Evolutionary conservation across 306 rosid genomes (phyloP), one percentile per base, ranked within the genome.

Genomic region (Acacia acuminata): DNA sequence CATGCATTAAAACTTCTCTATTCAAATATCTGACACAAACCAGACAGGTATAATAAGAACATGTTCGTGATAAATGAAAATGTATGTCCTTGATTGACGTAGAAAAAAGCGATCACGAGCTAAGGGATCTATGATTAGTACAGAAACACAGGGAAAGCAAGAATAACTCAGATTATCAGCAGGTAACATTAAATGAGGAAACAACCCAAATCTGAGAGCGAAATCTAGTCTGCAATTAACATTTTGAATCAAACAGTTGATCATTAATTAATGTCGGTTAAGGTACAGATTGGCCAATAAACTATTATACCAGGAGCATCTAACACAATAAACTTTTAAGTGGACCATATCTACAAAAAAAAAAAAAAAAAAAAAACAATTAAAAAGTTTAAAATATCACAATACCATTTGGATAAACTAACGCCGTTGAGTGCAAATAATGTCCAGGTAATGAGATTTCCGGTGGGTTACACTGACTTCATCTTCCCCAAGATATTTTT

Each of bases 1-100:
- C 19, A 47, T 71, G 82, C 47, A 71, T 27, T 34, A 51, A 45
- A 40, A 42, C 51, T 20, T 20, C 16, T 64, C 24, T 20, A 30
- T 73, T 73, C 44, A 55, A 73, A 32, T 68, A 15, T 76, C 74
- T 32, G 64, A 79, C 73, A 45, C 53, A 79, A 44, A 44, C 60
- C 19, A 19, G 40, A 30, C 19, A 55, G 60, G 25, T 67, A 7
- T 34, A 20, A 66, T n/a, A 32, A 66, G 47, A n/a, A 12, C 17
- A 66, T 36, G 47, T 11, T 27, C 74, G 30, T 27, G 36, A 40
- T 50, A 30, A 10, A 47, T 75, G 61, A 68, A 82, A 81, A 80
- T 17, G 63, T 44, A 77, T 48, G 77, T 34, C n/a, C 30, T 69
- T 42, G 44, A 85, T 64, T 36, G 32, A 77, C 30, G 27, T 10